Evolutionary conservation across 2,329 filamentous ascomycete genomes (phyloP).

Genomic region (Cytospora leucostoma): DNA sequence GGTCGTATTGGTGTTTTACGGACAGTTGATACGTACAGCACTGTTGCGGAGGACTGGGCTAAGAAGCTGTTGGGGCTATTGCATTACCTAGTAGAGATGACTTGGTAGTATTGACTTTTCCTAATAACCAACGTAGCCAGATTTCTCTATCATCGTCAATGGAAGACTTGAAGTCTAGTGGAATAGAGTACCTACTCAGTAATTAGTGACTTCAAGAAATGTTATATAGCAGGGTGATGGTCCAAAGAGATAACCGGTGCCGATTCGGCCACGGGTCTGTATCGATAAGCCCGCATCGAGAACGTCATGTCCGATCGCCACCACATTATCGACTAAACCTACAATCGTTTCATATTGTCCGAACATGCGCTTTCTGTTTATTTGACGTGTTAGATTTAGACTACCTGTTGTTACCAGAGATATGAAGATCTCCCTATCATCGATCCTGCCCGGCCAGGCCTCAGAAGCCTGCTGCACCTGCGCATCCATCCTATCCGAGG

Average conservation of each 20-base stretch:
- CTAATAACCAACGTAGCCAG: neutral
- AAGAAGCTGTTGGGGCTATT: neutral
- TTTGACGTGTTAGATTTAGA: neutral
- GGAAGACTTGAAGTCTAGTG: neutral
- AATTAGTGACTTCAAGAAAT: neutral
- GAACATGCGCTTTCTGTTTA: neutral
- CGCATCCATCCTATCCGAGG: slow-evolving; percentile 59
- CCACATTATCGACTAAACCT: neutral
- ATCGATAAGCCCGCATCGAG: slow-evolving; percentile 25
- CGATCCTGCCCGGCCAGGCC: slow-evolving; percentile 15
- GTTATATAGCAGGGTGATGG: neutral
- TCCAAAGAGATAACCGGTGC: neutral
- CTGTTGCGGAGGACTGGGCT: neutral
- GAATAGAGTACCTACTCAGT: no score
- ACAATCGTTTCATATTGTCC: neutral
- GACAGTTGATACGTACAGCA: neutral
- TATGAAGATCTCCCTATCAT: slow-evolving; percentile 24
- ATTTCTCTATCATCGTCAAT: neutral
- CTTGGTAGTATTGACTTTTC: slow-evolving; percentile 3
- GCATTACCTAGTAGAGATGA: slow-evolving; percentile 3
- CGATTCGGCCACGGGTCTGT: slow-evolving; percentile 17
- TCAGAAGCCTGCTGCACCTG: slow-evolving; percentile 68
- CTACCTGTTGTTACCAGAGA: neutral
- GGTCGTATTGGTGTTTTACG: neutral
- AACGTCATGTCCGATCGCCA: slow-evolving; percentile 23